Conservation (phyloP, 371 early-diverging fungal species). For the Rhizomucor pusillus region DNA sequence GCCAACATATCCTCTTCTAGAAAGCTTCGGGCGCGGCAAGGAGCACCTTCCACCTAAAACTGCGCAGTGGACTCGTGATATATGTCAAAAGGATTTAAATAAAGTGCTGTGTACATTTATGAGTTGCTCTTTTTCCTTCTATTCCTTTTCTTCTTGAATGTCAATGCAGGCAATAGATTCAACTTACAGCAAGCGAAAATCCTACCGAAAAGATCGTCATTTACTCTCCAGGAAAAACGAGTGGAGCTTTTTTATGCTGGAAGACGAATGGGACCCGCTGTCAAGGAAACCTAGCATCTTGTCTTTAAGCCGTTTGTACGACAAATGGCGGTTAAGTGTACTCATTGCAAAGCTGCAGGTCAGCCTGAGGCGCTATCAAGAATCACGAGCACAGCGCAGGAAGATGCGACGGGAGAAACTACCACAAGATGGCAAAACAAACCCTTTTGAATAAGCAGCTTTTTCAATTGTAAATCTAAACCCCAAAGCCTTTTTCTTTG, state of each 20-base stretch:
- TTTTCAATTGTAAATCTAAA: no score
- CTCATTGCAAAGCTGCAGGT: conserved; percentile 10
- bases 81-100: conserved; percentile 4
- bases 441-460: conserved; percentile 13
- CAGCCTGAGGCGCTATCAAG: conserved; percentile 13
- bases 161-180: background rate
- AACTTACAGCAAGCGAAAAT: background rate
- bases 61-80: conserved; percentile 6
- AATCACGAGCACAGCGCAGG: conserved; percentile 10
- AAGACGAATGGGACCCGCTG: background rate
- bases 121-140: background rate
- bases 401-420: conserved; percentile 22
- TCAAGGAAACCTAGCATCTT: background rate
- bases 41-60: background rate
- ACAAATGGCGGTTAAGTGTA: background rate
- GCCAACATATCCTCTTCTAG: conserved; percentile 1
- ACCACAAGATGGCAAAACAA: conserved; percentile 42
- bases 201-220: background rate
- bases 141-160: conserved; percentile 2
- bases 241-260: no score
- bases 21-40: conserved; percentile 9
- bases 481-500: no score
- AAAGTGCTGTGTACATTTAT: background rate
- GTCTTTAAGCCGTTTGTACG: background rate
- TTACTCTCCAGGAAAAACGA: no score